phyloP scores from a whole-genome alignment of 106 monocot species.

The Alisma plantagoaquatica region DNA sequence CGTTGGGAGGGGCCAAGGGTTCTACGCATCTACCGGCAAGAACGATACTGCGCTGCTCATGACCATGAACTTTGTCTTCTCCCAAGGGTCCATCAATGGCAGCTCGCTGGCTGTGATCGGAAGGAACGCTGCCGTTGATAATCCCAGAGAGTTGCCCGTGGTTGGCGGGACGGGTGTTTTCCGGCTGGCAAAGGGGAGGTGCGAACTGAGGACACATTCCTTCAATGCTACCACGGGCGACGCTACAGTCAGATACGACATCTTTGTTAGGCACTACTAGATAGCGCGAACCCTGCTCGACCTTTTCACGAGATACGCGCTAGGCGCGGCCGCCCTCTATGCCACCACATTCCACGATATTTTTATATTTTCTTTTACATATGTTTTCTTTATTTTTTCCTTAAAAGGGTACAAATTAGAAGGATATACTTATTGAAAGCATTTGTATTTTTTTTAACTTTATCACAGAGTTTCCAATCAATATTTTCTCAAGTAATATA shows the following conservation, averaged over 20 bases:
- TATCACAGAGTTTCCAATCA: too few species aligned
- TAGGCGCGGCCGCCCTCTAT: too few species aligned
- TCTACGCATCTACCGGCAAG: constrained; percentile 10
- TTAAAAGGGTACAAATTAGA: too few species aligned
- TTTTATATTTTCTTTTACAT: too few species aligned
- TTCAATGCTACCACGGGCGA: constrained; percentile 3
- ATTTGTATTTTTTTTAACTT: too few species aligned
- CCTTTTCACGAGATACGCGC: too few species aligned
- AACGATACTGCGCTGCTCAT: constrained; percentile 6
- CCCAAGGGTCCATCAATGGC: constrained; percentile 10
- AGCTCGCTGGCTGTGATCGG: constrained; percentile 11
- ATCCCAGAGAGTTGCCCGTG: constrained; percentile 14
- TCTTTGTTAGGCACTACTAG: constrained; percentile 10
- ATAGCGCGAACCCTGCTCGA: too few species aligned
- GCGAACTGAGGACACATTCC: neutral
- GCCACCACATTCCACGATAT: too few species aligned
- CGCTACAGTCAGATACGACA: constrained; percentile 6
- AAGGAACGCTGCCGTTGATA: constrained; percentile 1
- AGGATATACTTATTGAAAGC: too few species aligned
- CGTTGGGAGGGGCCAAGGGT: constrained; percentile 14
- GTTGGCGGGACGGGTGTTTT: constrained; percentile 10
- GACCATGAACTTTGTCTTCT: constrained; percentile 20
- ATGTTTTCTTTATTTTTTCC: too few species aligned
- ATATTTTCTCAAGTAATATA: too few species aligned
- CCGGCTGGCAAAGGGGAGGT: constrained; percentile 3